A percentile compares a stretch with the other conserved stretches of the same genome.
Evolutionary conservation across 768 basidiomycete genomes (phyloP).

Genomic region (Pleurotus citrinopileatus): DNA sequence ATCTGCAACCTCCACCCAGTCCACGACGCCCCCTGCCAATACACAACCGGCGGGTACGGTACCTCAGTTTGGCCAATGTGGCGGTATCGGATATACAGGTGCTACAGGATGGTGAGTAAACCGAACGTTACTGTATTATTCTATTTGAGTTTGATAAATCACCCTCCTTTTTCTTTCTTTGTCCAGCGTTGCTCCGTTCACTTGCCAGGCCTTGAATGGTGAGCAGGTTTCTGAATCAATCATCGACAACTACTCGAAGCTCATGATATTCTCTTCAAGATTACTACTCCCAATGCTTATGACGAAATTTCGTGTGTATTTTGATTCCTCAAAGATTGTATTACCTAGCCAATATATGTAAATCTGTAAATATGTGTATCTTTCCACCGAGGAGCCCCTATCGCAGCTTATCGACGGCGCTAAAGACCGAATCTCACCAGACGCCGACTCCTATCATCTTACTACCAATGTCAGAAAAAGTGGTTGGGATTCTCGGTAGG

Average conservation of each 20-base stretch:
- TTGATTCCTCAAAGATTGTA: no score
- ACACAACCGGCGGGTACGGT: constrained; percentile 25
- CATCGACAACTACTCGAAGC: no score
- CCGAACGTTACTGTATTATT: neutral
- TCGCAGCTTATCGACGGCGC: no score
- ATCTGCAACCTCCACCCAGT: constrained; percentile 16
- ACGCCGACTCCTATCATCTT: no score
- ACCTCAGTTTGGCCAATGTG: constrained; percentile 40
- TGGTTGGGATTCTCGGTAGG: constrained; percentile 53
- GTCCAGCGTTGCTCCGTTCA: constrained; percentile 32
- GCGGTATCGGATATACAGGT: constrained; percentile 37
- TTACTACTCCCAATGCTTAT: constrained; percentile 38
- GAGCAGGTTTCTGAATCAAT: no score
- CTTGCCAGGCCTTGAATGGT: constrained; percentile 32
- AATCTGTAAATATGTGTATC: no score
- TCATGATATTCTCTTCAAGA: no score
- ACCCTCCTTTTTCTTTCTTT: neutral
- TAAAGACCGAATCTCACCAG: no score
- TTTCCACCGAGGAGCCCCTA: no score
- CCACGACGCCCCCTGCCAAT: constrained; percentile 11
- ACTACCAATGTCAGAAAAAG: constrained; percentile 38
- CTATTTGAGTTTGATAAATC: neutral
- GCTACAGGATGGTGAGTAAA: constrained; percentile 33
- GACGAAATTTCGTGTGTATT: no score
- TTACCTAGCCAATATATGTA: no score